Evolutionary conservation across 371 early-diverging fungal genomes (phyloP), one percentile per base, ranked within the genome.

Genomic region (Antonospora locustae): DNA sequence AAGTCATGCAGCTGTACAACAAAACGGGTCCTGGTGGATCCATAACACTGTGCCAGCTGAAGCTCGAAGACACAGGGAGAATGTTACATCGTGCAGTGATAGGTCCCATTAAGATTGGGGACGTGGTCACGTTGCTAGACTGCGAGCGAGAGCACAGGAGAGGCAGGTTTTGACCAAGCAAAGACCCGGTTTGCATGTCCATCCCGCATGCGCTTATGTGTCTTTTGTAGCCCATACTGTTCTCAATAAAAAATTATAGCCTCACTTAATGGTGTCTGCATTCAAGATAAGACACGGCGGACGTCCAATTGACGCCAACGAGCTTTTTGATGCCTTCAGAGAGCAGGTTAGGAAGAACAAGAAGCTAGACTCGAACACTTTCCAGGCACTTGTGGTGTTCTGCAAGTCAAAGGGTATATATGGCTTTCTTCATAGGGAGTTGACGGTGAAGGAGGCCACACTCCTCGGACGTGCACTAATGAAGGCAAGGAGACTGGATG

Each of bases 61-160:
- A 49, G 24, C 24, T 74, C 20, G n/a, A 47, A 36, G 38, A 56
- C 22, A 71, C 34, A 3, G 51, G 51, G 6, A 57, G 69, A 43
- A 49, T 34, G 6, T 32, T 75, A 12, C 48, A 65, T 6, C 48
- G 75, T 47, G 58, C 71, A 19, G 44, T 75, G 11, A 52, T 63
- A 12, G 75, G 75, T 0, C 66, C 70, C 11, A 55, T 72, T 5
- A 32, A 40, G 40, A 59, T 54, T 11, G 75, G 75, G 41, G 72
- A 75, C 47, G 36, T 58, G 12, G 22, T 75, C 30, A 51, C 61
- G 23, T 50, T 75, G 28, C 38, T 69, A 41, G 75, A 75, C 17
- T 69, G 66, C 32, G 75, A 70, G 25, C 65, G 75, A 58, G 75
- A 75, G 37, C 65, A 65, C 28, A 67, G 69, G 58, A 66, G 54